Percentiles rank a stretch among this genome's conserved stretches.
These are phyloP conservation scores for Aspergillus thermomutatus DNA, from an alignment of 2,329 filamentous ascomycete genomes.

Conservation along the genomic window DNA sequence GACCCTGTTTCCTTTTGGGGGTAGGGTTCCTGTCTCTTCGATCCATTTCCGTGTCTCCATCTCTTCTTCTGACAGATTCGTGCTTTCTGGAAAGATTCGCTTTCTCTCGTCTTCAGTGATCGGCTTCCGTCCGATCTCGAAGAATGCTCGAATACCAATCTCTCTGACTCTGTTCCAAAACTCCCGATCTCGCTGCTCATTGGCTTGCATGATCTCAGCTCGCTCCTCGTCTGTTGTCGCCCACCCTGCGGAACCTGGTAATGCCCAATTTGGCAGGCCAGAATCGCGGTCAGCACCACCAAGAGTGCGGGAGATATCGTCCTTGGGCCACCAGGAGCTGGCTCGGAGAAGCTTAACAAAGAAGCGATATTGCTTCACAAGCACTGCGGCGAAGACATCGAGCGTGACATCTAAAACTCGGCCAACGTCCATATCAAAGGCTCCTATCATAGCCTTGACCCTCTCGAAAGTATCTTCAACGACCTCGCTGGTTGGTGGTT, in stretches of 20 bases:
- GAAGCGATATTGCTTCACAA: slow-evolving; percentile 90
- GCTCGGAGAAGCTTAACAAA: slow-evolving; percentile 88
- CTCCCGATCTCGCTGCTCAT: slow-evolving; percentile 62
- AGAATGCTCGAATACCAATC: slow-evolving; percentile 78
- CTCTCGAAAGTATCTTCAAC: slow-evolving; percentile 85
- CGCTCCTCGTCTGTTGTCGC: slow-evolving; percentile 67
- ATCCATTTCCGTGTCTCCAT: slow-evolving; percentile 71
- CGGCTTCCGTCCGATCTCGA: slow-evolving; percentile 75
- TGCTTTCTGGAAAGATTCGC: slow-evolving; percentile 42
- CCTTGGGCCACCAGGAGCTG: slow-evolving; percentile 93
- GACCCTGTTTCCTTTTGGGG: slow-evolving; percentile 81
- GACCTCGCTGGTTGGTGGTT: slow-evolving; percentile 69
- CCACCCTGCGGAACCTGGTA: slow-evolving; percentile 66
- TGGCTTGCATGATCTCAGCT: slow-evolving; percentile 52
- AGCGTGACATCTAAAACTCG: slow-evolving; percentile 90
- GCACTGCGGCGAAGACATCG: slow-evolving; percentile 88
- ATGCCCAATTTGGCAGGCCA: slow-evolving; percentile 81
- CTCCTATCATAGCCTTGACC: slow-evolving; percentile 91
- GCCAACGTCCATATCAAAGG: slow-evolving; percentile 94
- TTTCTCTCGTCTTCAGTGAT: slow-evolving; percentile 59
- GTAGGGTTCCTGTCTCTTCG: slow-evolving; percentile 72
- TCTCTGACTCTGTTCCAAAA: slow-evolving; percentile 83
- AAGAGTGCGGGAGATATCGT: slow-evolving; percentile 49
- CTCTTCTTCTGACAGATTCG: slow-evolving; percentile 44
- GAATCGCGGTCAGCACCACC: slow-evolving; percentile 39